Evolutionary conservation across 2,329 filamentous ascomycete species (phyloP), one percentile per base, ranked within the genome.

Genomic region (Zymoseptoria brevis): DNA sequence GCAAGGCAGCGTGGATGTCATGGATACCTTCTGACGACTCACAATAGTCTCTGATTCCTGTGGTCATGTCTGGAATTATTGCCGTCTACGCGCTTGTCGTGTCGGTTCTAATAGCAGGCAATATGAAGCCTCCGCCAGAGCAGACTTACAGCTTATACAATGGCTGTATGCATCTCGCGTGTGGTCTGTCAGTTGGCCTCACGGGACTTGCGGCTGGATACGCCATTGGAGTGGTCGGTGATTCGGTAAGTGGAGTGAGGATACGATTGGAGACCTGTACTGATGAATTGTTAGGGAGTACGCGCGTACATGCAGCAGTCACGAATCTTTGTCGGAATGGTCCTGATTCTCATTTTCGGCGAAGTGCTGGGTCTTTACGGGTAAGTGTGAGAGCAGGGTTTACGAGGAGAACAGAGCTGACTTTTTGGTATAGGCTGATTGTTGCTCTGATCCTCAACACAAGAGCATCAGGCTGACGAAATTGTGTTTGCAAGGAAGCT

Each of bases 61-160:
- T 94, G 66, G 87, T 99, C 80, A 99, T 99, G 94, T 96, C 94
- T 69, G 94, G 94, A 84, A 99, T 99, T 74, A 90, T 99, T 71
- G 94, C 94, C 60, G 94, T 99, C 67, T 99, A 99, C 79, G 90
- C 92, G 55, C 88, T 99, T 68, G 94, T 99, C 71, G 92, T 99
- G 68, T 89, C 93, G 19, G 94, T 99, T 71, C 84, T 99, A 67
- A 99, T 99, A 74, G 90, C 91, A 58, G 88, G 90, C 75, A 90
- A 96, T 74, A 85, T 97, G 74, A 83, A 81, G 54, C 89, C 91
- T 26, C 88, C 87, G 59, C 81, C 83, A 16, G 77, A 77, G 19
- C 78, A 82, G 66, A 81, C 81, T 72, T 96, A 96, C 79, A 91
- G 86, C 71, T 80, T 97, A 65, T 99, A 94, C 78, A 87, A 88